phyloP scores from a whole-genome alignment of 2,329 filamentous ascomycete species.

The Fusarium sp. region DNA sequence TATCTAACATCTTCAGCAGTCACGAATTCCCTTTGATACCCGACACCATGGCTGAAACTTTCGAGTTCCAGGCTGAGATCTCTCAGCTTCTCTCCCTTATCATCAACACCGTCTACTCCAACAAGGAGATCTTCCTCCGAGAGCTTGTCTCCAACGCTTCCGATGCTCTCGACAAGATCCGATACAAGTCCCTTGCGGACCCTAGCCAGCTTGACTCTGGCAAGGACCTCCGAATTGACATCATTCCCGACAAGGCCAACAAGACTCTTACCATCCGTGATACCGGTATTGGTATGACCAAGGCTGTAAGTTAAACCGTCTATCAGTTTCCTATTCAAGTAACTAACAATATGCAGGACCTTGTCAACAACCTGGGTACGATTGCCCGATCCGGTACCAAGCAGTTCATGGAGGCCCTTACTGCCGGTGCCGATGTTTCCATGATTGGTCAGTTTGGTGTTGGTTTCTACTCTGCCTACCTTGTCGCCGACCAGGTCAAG shows the following conservation, averaged over 20 bases:
- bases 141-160: conserved; percentile 98
- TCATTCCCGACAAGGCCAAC: conserved; percentile 96
- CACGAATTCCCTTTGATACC: conserved; percentile 55
- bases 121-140: conserved; percentile 99
- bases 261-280: conserved; percentile 98
- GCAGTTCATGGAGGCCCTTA: conserved; percentile 99
- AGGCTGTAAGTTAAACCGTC: conserved; percentile 79
- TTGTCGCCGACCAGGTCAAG: conserved; percentile 95
- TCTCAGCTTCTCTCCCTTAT: conserved; percentile 99
- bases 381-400: conserved; percentile 99
- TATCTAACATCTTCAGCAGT: conserved; percentile 43
- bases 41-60: conserved; percentile 91
- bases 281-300: conserved; percentile 99
- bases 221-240: conserved; percentile 99
- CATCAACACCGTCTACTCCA: conserved; percentile 99
- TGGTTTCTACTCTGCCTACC: conserved; percentile 99
- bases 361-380: conserved; percentile 99
- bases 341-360: conserved; percentile 69
- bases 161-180: conserved; percentile 99
- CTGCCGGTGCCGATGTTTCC: conserved; percentile 97
- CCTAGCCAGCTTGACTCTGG: conserved; percentile 95
- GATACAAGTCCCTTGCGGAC: conserved; percentile 98
- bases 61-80: conserved; percentile 99
- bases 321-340: background rate
- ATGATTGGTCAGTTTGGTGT: conserved; percentile 99